Percentiles rank a stretch among this genome's conserved stretches.
Evolutionary conservation across 202 grass and related monocot species (phyloP).

Genomic region (Setaria viridis): DNA sequence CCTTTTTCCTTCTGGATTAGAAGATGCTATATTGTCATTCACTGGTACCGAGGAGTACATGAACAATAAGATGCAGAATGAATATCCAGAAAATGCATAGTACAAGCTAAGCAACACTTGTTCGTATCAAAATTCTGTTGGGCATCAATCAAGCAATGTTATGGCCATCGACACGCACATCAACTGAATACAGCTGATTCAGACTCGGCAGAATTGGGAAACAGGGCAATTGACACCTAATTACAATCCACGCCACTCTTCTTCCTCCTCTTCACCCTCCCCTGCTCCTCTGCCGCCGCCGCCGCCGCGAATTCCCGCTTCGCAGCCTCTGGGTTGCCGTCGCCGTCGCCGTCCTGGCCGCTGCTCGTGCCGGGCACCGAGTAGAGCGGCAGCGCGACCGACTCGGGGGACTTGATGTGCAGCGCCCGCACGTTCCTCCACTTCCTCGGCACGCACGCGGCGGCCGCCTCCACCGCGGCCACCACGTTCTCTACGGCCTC

Average conservation of each 20-base stretch:
- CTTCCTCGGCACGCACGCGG: slow-evolving; percentile 73
- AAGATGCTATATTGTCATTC: background rate
- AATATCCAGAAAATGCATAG: background rate
- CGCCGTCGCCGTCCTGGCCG: background rate
- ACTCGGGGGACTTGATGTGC: slow-evolving; percentile 73
- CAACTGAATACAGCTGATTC: background rate
- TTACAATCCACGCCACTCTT: slow-evolving; percentile 15
- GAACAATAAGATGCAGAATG: background rate
- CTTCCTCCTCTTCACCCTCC: slow-evolving; percentile 42
- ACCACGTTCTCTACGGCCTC: slow-evolving; percentile 67
- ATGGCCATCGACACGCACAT: background rate
- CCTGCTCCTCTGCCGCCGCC: slow-evolving; percentile 15
- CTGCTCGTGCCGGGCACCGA: slow-evolving; percentile 20
- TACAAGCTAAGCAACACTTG: background rate
- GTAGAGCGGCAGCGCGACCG: slow-evolving; percentile 80
- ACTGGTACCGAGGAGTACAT: background rate
- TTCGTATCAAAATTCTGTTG: background rate
- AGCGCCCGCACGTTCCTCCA: slow-evolving; percentile 82
- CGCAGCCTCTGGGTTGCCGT: background rate
- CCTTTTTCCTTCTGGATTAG: background rate
- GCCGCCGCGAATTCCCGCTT: background rate
- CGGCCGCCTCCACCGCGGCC: slow-evolving; percentile 57
- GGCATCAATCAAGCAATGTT: background rate
- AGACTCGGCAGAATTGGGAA: background rate
- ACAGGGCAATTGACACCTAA: background rate